These are phyloP conservation scores for Poa pratensis DNA, from an alignment of 176 grass and related monocot species.

Conservation along the genomic window DNA sequence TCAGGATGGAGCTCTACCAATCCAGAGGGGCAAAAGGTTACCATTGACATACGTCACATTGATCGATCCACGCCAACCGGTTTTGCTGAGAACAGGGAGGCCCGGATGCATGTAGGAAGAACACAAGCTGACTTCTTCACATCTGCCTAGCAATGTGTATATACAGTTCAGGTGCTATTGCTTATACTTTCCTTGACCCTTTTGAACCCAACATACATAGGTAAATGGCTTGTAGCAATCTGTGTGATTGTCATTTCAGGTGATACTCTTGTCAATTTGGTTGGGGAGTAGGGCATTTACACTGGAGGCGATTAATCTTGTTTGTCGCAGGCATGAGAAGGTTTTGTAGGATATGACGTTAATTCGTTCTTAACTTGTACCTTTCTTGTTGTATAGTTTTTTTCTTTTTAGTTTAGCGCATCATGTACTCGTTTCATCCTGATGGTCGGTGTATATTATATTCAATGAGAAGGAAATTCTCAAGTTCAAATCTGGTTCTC, in stretches of 20 bases:
- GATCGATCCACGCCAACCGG: background rate
- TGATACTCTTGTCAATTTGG: slow-evolving; percentile 13
- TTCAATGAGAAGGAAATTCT: background rate
- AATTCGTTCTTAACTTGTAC: slow-evolving; percentile 4
- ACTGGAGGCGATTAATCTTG: slow-evolving; percentile 6
- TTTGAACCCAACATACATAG: background rate
- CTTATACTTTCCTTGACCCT: background rate
- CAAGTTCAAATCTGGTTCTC: background rate
- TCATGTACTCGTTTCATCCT: slow-evolving; percentile 34
- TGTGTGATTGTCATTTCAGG: background rate
- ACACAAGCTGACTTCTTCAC: slow-evolving; percentile 16
- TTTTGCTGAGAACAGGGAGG: slow-evolving; percentile 32
- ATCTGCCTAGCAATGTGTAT: slow-evolving; percentile 34
- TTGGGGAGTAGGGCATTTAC: slow-evolving; percentile 23
- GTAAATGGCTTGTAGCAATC: slow-evolving; percentile 16
- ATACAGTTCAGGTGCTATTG: slow-evolving; percentile 40
- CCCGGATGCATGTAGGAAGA: slow-evolving; percentile 12
- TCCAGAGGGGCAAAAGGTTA: slow-evolving; percentile 72
- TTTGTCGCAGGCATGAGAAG: slow-evolving; percentile 1
- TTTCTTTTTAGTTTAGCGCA: background rate
- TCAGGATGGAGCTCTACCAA: slow-evolving; percentile 91
- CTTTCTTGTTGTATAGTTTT: slow-evolving; percentile 10
- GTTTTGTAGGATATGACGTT: slow-evolving; percentile 37
- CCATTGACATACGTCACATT: slow-evolving; percentile 42
- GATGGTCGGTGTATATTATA: slow-evolving; percentile 36